Percentiles rank a stretch among this genome's conserved stretches.
These are phyloP conservation scores for Uromyces viciae-fabae DNA, from an alignment of 1,284 basidiomycete species.

Conservation along the genomic window DNA sequence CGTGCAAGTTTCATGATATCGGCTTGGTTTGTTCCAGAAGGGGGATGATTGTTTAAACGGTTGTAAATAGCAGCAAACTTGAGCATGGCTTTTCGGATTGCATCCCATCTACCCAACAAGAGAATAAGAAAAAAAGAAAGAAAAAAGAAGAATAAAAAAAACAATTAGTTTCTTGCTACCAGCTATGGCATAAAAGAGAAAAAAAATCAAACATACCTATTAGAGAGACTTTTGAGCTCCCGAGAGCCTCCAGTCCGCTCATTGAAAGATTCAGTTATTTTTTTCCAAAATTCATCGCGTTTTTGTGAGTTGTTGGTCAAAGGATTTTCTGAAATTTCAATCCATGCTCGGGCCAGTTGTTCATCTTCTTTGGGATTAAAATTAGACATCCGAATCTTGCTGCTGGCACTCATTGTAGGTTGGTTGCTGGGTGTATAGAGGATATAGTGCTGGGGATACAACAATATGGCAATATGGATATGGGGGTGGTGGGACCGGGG, in stretches of 20 bases:
- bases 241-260: not conserved
- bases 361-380: not conserved
- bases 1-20: not conserved
- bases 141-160: no score
- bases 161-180: no score
- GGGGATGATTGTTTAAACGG: not conserved
- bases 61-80: not conserved
- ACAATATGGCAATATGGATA: no score
- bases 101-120: conserved; percentile 14
- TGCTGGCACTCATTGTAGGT: not conserved
- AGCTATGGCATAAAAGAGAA: no score
- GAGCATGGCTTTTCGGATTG: not conserved
- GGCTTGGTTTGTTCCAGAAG: not conserved
- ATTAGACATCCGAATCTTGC: not conserved
- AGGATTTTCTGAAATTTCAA: not conserved
- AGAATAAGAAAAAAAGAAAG: no score
- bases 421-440: not conserved
- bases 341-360: not conserved
- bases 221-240: not conserved
- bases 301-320: not conserved
- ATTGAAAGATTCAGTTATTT: not conserved
- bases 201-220: not conserved
- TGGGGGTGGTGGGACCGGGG: no score
- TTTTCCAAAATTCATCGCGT: not conserved
- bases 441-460: no score